Evolutionary conservation across 2,329 filamentous ascomycete genomes (phyloP).

Genomic region (Akanthomyces dipterigenus): DNA sequence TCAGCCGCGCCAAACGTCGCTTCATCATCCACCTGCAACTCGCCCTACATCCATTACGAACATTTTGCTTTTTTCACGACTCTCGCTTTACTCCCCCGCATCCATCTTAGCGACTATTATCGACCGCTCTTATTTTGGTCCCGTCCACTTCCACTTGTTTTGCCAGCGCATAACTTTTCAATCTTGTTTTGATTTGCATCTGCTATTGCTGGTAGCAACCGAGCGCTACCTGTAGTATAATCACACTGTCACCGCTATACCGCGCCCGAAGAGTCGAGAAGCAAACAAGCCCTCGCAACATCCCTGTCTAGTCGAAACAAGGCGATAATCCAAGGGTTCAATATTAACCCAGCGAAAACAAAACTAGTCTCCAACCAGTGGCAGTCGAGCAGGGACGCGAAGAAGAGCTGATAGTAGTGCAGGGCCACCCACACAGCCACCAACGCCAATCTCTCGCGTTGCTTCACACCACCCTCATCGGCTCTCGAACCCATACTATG

Average conservation of each 20-base stretch:
- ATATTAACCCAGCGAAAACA: background rate
- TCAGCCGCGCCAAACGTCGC: background rate
- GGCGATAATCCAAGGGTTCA: constrained; percentile 1
- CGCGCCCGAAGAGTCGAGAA: background rate
- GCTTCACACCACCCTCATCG: background rate
- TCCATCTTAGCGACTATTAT: background rate
- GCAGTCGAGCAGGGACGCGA: background rate
- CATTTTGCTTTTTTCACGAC: background rate
- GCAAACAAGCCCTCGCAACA: background rate
- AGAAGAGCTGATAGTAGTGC: background rate
- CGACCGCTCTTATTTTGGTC: background rate
- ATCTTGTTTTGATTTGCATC: background rate
- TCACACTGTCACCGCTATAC: background rate
- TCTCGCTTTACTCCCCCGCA: background rate
- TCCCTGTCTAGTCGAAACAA: constrained; percentile 7
- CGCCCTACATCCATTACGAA: background rate
- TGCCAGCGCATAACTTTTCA: background rate
- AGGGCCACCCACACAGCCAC: background rate
- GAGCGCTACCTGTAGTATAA: background rate
- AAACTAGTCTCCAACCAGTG: background rate
- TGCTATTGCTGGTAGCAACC: background rate
- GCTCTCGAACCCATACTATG: background rate
- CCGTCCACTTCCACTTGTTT: background rate
- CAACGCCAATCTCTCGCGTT: constrained; percentile 1
- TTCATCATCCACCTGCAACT: background rate